Evolutionary conservation across 129 eudicot species (phyloP), one percentile per base, ranked within the genome.

Genomic region (Chrysanthemum makinoi): DNA sequence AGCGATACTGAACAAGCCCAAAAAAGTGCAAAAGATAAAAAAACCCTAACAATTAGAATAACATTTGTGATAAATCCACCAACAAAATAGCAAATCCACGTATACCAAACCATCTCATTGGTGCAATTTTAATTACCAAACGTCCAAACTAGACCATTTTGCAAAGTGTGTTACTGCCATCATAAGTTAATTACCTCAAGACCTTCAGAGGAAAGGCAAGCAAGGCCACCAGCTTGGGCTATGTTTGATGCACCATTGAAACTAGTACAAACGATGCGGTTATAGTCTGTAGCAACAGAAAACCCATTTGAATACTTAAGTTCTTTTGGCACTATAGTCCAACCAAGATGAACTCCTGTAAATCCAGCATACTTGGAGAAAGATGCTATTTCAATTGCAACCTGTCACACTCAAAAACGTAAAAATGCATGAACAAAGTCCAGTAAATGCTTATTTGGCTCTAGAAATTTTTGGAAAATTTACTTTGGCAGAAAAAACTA

Each of bases 211-310:
- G 99, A 86, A 70, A 90, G 91, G 71, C 99, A 94, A 8, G 96
- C 99, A 44, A 94, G 80, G 46, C 91, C 99, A 67, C 97, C 99
- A 35, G 97, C 87, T 84, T 94, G 99, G 24, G 99, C 87, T 33
- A 94, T 83, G 80, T 94, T 94, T 58, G 99, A 94, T 43, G 99
- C 99, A 60, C 99, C 99, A 81, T 94, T 94, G 79, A 94, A 94
- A 22, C 97, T 84, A 50, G 99, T 94, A 65, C 93, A 89, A 30
- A 94, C 92, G 17, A 87, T 86, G 22, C 97, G 93, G 65, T 82
- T 90, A 77, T 87, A 94, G 82, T 94, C 99, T 78, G 90, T 90
- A 0, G 96, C 96, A 35, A 94, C 90, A 20, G 96, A 94, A 79
- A 86, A 87, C 43, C 97, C 99, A 70, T 94, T 89, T 67, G 97